Evolutionary conservation across 2,329 filamentous ascomycete species (phyloP).

Genomic region (Diaporthe humulicola): DNA sequence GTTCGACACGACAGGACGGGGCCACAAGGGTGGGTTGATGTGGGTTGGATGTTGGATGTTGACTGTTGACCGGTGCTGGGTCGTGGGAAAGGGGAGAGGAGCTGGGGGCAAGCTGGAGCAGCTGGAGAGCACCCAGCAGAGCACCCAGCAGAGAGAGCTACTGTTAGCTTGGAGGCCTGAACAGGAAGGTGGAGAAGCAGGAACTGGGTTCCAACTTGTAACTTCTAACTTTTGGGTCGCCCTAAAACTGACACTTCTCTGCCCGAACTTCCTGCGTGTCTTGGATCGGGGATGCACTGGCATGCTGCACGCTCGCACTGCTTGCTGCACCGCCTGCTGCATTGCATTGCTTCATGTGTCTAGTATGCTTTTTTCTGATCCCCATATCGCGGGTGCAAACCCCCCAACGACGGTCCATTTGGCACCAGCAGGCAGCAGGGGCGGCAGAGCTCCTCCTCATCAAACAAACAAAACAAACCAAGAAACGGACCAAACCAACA

Average conservation of each 20-base stretch:
- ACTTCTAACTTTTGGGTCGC: background rate
- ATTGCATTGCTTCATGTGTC: background rate
- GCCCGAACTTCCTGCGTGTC: slow-evolving; percentile 3
- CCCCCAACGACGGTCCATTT: background rate
- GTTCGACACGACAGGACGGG: slow-evolving; percentile 16
- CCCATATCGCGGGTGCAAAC: background rate
- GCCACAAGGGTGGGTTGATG: slow-evolving; percentile 16
- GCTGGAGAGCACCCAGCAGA: background rate
- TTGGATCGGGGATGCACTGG: slow-evolving; percentile 17
- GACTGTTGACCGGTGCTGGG: background rate
- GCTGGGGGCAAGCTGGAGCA: slow-evolving; percentile 9
- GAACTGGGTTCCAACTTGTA: slow-evolving; percentile 16
- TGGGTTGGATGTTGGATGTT: slow-evolving; percentile 18
- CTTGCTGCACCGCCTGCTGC: too few relatives aligned
- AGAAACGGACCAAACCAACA: background rate
- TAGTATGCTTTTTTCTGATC: background rate
- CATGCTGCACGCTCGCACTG: background rate
- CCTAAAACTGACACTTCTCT: background rate
- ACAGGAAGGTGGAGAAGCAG: slow-evolving; percentile 27
- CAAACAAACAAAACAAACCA: background rate
- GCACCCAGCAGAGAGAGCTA: slow-evolving; percentile 6
- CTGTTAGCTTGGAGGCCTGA: slow-evolving; percentile 28
- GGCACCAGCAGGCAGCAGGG: background rate
- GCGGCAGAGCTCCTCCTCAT: background rate
- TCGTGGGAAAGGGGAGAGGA: slow-evolving; percentile 30